A percentile compares a stretch with the other conserved stretches of the same genome.
These are phyloP conservation scores for Alternaria arborescens DNA, from an alignment of 2,329 filamentous ascomycete species.

Conservation along the genomic window DNA sequence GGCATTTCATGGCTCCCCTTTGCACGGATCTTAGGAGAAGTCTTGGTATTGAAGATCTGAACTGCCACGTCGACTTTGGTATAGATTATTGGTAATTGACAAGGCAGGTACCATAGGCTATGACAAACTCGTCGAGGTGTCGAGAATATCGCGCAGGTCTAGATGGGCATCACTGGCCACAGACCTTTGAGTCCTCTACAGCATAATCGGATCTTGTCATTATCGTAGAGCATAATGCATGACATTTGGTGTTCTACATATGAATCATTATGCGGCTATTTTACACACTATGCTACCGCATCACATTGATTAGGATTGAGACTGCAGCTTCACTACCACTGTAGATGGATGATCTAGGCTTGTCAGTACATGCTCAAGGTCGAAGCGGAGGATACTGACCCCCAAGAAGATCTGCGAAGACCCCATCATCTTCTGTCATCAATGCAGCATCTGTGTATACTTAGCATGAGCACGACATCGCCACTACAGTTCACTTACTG, in stretches of 20 bases:
- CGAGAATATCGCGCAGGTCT: neutral
- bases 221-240: neutral
- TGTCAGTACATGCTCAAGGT: neutral
- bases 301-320: neutral
- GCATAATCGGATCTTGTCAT: neutral
- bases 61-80: neutral
- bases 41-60: neutral
- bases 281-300: neutral
- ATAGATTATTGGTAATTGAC: neutral
- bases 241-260: neutral
- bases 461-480: neutral
- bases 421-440: constrained; percentile 17
- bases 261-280: neutral
- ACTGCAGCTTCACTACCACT: constrained; percentile 16
- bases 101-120: neutral
- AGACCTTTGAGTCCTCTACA: neutral
- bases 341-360: neutral
- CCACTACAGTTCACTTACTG: constrained; percentile 21
- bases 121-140: neutral
- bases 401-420: constrained; percentile 24
- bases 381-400: constrained; percentile 12
- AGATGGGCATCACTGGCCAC: neutral
- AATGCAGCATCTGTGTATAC: constrained; percentile 17
- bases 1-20: neutral
- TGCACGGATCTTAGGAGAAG: neutral